A percentile compares a stretch with the other conserved stretches of the same genome.
phyloP scores from a whole-genome alignment of 805 yeast species.

The Yamadazyma olivae region DNA sequence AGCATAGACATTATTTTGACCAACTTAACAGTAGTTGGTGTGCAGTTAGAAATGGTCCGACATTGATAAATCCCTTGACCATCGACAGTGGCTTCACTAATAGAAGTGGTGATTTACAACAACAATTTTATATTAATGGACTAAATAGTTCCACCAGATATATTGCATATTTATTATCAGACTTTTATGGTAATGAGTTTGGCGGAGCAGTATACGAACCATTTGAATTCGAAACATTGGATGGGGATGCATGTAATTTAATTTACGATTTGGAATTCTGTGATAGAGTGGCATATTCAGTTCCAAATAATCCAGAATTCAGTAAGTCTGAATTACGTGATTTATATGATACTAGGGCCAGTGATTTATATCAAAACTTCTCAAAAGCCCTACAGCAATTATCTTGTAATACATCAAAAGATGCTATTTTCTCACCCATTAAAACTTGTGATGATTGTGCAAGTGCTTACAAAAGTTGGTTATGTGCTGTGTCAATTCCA shows the following conservation, averaged over 20 bases:
- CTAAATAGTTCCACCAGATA: constrained; percentile 62
- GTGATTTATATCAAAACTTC: constrained; percentile 57
- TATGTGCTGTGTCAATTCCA: constrained; percentile 86
- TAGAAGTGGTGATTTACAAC: constrained; percentile 49
- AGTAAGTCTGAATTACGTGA: constrained; percentile 15
- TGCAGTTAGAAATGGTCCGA: constrained; percentile 60
- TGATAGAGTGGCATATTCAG: constrained; percentile 78
- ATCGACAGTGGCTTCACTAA: constrained; percentile 37
- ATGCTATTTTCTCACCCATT: constrained; percentile 70
- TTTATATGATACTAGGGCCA: constrained; percentile 66
- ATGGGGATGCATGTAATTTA: constrained; percentile 60
- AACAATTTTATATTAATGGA: constrained; percentile 60
- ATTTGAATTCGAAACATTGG: constrained; percentile 55
- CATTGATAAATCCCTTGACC: constrained; percentile 18
- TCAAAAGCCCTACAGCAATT: constrained; percentile 71
- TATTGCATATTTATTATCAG: constrained; percentile 59
- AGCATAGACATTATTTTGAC: constrained; percentile 30
- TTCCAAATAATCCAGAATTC: constrained; percentile 47
- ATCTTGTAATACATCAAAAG: constrained; percentile 68
- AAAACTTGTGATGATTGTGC: constrained; percentile 72
- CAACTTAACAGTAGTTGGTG: constrained; percentile 61
- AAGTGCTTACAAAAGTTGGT: constrained; percentile 74
- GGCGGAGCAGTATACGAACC: constrained; percentile 67
- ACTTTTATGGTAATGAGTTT: constrained; percentile 32
- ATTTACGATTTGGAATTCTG: constrained; percentile 78